phyloP scores from a whole-genome alignment of 2,329 filamentous ascomycete genomes.

The Diaporthe sp. region DNA sequence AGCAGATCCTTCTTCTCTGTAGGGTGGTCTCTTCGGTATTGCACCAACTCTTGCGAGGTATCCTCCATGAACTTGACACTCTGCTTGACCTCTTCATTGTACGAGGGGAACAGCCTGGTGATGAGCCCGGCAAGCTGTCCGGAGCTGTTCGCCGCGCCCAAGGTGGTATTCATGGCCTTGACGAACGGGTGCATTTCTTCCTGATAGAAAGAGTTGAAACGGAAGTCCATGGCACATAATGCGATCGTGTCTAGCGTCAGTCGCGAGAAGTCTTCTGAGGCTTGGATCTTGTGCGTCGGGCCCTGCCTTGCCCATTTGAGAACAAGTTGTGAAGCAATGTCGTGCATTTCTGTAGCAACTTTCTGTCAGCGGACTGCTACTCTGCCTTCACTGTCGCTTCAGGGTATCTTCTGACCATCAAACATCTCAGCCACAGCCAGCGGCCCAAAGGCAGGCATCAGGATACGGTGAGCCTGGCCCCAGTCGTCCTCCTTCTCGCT shows the following conservation, averaged over 20 bases:
- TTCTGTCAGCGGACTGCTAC: not conserved
- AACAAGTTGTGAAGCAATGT: slow-evolving; percentile 75
- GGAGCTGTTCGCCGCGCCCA: slow-evolving; percentile 68
- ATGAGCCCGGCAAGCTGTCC: slow-evolving; percentile 62
- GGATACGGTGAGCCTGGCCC: slow-evolving; percentile 75
- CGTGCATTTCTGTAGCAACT: slow-evolving; percentile 69
- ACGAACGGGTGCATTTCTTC: slow-evolving; percentile 80
- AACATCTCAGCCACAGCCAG: slow-evolving; percentile 78
- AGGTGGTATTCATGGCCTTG: slow-evolving; percentile 74
- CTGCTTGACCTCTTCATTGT: slow-evolving; percentile 64
- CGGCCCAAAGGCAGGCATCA: slow-evolving; percentile 80
- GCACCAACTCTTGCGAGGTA: slow-evolving; percentile 71
- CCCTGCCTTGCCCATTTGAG: slow-evolving; percentile 79
- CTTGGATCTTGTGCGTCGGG: slow-evolving; percentile 67
- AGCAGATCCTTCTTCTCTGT: slow-evolving; percentile 75
- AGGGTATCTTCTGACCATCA: slow-evolving; percentile 41
- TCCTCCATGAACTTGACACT: slow-evolving; percentile 70
- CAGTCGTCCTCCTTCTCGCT: slow-evolving; percentile 68
- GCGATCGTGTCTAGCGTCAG: slow-evolving; percentile 80
- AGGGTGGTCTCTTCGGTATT: slow-evolving; percentile 69
- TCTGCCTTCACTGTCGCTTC: rapidly evolving
- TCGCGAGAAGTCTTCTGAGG: slow-evolving; percentile 78
- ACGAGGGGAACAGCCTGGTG: slow-evolving; percentile 63
- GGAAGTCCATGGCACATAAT: slow-evolving; percentile 77
- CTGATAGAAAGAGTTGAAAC: slow-evolving; percentile 82